Evolutionary conservation across 2,329 filamentous ascomycete species (phyloP).

Genomic region (Peltaster fructicola): DNA sequence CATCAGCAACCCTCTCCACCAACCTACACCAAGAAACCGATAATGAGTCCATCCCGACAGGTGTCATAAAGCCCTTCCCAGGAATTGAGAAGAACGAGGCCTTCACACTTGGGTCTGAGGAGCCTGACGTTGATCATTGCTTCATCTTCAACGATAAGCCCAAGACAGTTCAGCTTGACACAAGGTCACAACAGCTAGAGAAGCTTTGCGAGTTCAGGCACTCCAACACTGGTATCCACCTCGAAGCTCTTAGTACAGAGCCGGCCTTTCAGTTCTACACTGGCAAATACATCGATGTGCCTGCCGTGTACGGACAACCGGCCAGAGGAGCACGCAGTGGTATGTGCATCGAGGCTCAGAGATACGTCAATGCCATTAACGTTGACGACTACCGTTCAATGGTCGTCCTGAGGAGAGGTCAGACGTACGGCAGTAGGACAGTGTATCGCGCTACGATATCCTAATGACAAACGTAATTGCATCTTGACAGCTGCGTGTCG

Average conservation of each 20-base stretch:
- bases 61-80: slow-evolving; percentile 45
- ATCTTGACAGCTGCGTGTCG: too few relatives aligned
- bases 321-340: slow-evolving; percentile 52
- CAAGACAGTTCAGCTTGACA: slow-evolving; percentile 31
- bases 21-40: slow-evolving; percentile 58
- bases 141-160: slow-evolving; percentile 59
- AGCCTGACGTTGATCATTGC: slow-evolving; percentile 76
- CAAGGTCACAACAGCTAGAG: slow-evolving; percentile 38
- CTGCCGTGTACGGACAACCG: slow-evolving; percentile 36
- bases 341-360: slow-evolving; percentile 83
- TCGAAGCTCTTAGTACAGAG: slow-evolving; percentile 81
- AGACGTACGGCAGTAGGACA: slow-evolving; percentile 63
- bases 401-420: slow-evolving; percentile 67
- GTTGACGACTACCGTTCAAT: slow-evolving; percentile 61
- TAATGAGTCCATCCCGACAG: slow-evolving; percentile 53
- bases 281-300: slow-evolving; percentile 66
- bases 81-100: slow-evolving; percentile 45
- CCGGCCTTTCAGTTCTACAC: slow-evolving; percentile 97
- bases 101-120: slow-evolving; percentile 53
- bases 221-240: slow-evolving; percentile 54
- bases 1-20: slow-evolving; percentile 39
- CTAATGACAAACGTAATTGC: neutral
- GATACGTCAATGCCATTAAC: slow-evolving; percentile 80
- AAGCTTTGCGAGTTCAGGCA: slow-evolving; percentile 58
- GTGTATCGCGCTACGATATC: slow-evolving; percentile 48